Conservation (phyloP, 768 basidiomycete species). For the Panellus pusillus region DNA sequence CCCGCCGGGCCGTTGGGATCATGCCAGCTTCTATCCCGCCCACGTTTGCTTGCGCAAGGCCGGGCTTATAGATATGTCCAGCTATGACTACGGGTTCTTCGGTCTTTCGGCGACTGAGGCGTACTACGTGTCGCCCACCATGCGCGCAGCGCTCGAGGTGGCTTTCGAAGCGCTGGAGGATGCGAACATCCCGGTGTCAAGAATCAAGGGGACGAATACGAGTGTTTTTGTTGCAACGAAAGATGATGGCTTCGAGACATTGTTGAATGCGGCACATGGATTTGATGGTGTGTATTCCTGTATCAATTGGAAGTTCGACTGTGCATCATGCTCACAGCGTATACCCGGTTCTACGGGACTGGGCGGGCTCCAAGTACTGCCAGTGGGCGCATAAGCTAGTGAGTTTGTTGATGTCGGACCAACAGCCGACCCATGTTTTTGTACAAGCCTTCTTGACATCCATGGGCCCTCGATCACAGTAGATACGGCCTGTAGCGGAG, state of each 20-base stretch:
- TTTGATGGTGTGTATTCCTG: slow-evolving; percentile 10
- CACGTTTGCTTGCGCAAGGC: slow-evolving; percentile 16
- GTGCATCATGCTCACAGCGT: slow-evolving; percentile 2
- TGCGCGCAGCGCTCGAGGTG: slow-evolving; percentile 17
- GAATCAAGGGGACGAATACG: slow-evolving; percentile 14
- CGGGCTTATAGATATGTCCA: slow-evolving; percentile 12
- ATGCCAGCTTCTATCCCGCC: slow-evolving; percentile 9
- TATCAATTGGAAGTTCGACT: neutral
- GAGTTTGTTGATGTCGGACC: neutral
- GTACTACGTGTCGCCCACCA: slow-evolving; percentile 18
- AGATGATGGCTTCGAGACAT: slow-evolving; percentile 17
- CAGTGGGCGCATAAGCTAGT: slow-evolving; percentile 21
- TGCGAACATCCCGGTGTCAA: slow-evolving; percentile 19
- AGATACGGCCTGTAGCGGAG: slow-evolving; percentile 21
- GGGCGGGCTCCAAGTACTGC: slow-evolving; percentile 18
- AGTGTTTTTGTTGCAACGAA: slow-evolving; percentile 16
- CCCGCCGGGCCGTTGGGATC: slow-evolving; percentile 21
- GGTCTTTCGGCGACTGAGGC: slow-evolving; percentile 19
- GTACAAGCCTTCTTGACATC: slow-evolving; percentile 20
- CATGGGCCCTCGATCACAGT: slow-evolving; percentile 20
- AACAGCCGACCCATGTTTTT: neutral
- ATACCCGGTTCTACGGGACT: slow-evolving; percentile 17
- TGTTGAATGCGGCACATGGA: slow-evolving; percentile 16
- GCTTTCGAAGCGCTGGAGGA: slow-evolving; percentile 20
- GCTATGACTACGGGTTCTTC: slow-evolving; percentile 21